phyloP scores from a whole-genome alignment of 202 grass and related monocot genomes.

The Schoenoplectus tabernaemontani region DNA sequence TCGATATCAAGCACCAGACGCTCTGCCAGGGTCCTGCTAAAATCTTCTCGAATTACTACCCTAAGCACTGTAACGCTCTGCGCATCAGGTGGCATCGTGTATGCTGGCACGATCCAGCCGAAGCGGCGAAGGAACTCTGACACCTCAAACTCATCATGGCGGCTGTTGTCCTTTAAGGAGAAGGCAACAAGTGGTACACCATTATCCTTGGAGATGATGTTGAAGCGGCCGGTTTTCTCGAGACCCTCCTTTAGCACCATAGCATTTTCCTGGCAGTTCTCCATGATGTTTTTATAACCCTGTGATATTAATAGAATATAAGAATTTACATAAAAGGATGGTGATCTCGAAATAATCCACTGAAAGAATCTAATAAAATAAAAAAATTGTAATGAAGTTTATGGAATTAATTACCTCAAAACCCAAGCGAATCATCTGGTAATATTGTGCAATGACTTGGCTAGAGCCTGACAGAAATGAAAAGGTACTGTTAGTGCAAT shows the following conservation, averaged over 20 bases:
- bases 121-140: constrained; percentile 77
- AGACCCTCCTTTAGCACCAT: constrained; percentile 59
- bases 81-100: constrained; percentile 84
- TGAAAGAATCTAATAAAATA: not conserved
- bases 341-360: not conserved
- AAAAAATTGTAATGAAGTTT: not conserved
- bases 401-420: constrained; percentile 43
- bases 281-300: constrained; percentile 93
- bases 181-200: constrained; percentile 85
- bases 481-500: not conserved
- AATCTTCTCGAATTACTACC: constrained; percentile 79
- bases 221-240: constrained; percentile 46
- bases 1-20: constrained; percentile 63
- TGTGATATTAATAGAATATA: constrained; percentile 19
- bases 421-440: constrained; percentile 86
- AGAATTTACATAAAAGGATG: not conserved
- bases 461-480: constrained; percentile 51
- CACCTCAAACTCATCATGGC: constrained; percentile 81
- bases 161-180: constrained; percentile 75
- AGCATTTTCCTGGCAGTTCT: constrained; percentile 84
- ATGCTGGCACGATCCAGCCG: constrained; percentile 95
- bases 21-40: constrained; percentile 89
- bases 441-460: constrained; percentile 95
- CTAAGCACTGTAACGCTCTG: constrained; percentile 74
- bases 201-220: constrained; percentile 80